Base-by-base conservation (phyloP, 768 basidiomycete genomes). In the Asterophora lycoperdoides region DNA sequence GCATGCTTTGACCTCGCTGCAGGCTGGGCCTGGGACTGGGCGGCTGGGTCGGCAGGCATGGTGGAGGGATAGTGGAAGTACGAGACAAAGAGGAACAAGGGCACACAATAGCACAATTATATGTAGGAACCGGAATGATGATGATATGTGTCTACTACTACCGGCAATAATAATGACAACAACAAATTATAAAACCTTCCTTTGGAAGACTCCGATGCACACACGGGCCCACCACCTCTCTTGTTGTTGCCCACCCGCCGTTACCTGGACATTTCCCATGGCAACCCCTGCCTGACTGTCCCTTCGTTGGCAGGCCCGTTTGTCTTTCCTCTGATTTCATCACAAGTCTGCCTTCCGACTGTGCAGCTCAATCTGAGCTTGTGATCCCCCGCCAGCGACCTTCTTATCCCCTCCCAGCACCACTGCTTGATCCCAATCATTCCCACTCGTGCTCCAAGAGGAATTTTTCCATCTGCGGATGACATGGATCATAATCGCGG, bases 1-100 rank as follows among this genome's bases (percentile, higher is more conserved):
- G 59, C 61, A 46, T 71, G 69, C 60, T 72, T 74, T 44, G 66
- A 51, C 56, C 68, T 70, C 33, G 67, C 51, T 28, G 67, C 59
- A 28, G 68, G 60, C 33, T 61, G 60, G 2, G 56, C 52, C 48
- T 60, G 62, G 45, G 58, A 41, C 44, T 60, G 59, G 8, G 52
- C 45, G 42, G 62, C 45, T n/a, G 60, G 46, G 34, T 66, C 63
- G 48, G 67, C 61, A 55, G 66, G 65, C 64, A 63, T 68, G 14
- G 64, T 49, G 42, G 40, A 47, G 45, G 44, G 53, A 49, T 53
- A 52, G 42, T 44, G 48, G 51, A 41, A 43, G 41, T 42, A 55
- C 35, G 54, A 56, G 53, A 56, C 30, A 51, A 52, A 53, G 40
- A 50, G 19, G 49, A 41, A 42, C 20, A 52, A 47, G 47, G 53